Conservation (phyloP, 148 eudicot genomes). For the Talinum fruticosum region DNA sequence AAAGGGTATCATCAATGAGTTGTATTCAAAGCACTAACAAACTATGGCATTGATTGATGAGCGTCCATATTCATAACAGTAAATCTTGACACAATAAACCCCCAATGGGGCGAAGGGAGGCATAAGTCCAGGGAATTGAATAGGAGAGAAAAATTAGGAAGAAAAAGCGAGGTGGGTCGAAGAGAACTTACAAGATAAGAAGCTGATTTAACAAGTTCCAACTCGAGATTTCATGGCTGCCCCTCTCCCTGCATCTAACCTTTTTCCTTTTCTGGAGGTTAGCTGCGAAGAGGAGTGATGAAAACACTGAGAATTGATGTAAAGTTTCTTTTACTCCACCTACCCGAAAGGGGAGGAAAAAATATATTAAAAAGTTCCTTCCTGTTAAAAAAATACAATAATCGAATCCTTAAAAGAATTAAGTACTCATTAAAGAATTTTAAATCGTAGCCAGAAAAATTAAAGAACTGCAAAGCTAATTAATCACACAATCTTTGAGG, state of each 20-base stretch:
- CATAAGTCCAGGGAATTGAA: not conserved
- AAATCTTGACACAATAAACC: not conserved
- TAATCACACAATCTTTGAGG: not conserved
- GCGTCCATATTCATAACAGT: not conserved
- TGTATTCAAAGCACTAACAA: not conserved
- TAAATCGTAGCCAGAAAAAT: too few relatives aligned
- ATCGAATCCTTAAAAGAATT: too few relatives aligned
- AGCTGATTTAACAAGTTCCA: constrained; percentile 25
- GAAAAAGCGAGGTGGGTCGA: constrained; percentile 31
- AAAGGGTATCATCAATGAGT: not conserved
- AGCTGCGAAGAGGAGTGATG: not conserved
- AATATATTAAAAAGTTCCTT: too few relatives aligned
- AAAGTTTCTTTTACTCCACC: constrained; percentile 28
- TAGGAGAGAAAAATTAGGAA: constrained; percentile 25
- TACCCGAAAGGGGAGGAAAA: constrained; percentile 9
- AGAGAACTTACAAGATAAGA: constrained; percentile 23
- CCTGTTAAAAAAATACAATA: too few relatives aligned
- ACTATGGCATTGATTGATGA: not conserved
- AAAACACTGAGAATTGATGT: not conserved
- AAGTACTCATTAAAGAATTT: too few relatives aligned
- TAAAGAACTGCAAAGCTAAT: not conserved
- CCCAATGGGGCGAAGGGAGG: not conserved
- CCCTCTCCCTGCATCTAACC: not conserved
- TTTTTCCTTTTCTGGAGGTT: constrained; percentile 4
- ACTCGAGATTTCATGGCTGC: constrained; percentile 24